A percentile compares a stretch with the other conserved stretches of the same genome.
Conservation (phyloP, 768 basidiomycete genomes). For the Termitomyces sp. region DNA sequence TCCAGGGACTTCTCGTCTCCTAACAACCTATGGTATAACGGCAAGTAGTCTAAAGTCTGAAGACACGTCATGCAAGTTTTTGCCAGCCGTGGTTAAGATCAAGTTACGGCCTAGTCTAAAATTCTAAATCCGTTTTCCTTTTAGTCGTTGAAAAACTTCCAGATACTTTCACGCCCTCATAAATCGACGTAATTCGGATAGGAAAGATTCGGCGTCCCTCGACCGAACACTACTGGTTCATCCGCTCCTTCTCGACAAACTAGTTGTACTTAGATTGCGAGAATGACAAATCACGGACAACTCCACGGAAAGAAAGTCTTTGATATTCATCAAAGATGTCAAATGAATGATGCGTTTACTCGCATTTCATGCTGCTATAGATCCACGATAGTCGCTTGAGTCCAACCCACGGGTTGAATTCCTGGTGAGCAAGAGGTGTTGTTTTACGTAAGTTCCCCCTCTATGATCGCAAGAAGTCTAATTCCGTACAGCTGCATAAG, state of each 20-base stretch:
- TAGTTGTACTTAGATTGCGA: neutral
- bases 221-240: conserved; percentile 19
- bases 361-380: neutral
- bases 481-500: too few relatives aligned
- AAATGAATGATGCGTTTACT: neutral
- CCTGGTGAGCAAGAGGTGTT: neutral
- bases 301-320: conserved; percentile 2
- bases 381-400: too few relatives aligned
- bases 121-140: conserved; percentile 6
- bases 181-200: conserved; percentile 10
- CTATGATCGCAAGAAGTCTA: conserved; percentile 7
- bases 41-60: neutral
- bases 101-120: neutral
- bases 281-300: conserved; percentile 1
- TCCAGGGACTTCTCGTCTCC: conserved; percentile 3
- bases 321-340: neutral
- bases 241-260: conserved; percentile 9
- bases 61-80: neutral
- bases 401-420: neutral
- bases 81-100: neutral
- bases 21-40: neutral
- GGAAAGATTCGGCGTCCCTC: conserved; percentile 3
- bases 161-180: neutral
- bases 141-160: neutral
- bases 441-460: conserved; percentile 8